Evolutionary conservation across 768 basidiomycete species (phyloP).

Genomic region (Kwoniella newhampshirensis): DNA sequence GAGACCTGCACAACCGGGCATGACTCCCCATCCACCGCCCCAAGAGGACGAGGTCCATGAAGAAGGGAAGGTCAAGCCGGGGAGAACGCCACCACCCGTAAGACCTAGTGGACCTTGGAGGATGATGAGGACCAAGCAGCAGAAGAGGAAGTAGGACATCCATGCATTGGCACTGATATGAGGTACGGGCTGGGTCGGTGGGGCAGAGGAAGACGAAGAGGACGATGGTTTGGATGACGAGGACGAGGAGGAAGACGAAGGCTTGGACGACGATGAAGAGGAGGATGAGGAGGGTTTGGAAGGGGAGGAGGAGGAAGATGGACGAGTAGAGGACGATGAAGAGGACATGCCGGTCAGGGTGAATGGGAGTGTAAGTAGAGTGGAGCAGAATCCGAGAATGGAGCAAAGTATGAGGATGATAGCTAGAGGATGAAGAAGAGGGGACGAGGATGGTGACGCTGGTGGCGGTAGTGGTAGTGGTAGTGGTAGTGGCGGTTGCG

Average conservation of each 20-base stretch:
- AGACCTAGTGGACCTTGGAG: conserved; percentile 48
- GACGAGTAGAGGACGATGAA: conserved; percentile 6
- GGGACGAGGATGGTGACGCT: background rate
- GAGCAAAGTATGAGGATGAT: conserved; percentile 13
- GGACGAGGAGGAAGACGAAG: conserved; percentile 9
- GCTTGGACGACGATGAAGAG: conserved; percentile 8
- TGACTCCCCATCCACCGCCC: conserved; percentile 17
- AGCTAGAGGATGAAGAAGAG: conserved; percentile 10
- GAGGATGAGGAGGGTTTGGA: conserved; percentile 9
- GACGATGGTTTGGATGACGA: conserved; percentile 19
- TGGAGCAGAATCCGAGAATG: conserved; percentile 16
- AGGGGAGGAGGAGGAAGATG: conserved; percentile 7
- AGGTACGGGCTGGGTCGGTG: conserved; percentile 29
- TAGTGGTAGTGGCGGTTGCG: no score
- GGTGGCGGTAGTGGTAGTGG: no score
- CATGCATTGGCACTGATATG: conserved; percentile 41
- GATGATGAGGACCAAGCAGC: conserved; percentile 46
- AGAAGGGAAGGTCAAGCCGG: conserved; percentile 7
- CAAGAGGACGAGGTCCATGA: conserved; percentile 1
- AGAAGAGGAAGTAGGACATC: conserved; percentile 49
- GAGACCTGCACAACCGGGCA: conserved; percentile 37
- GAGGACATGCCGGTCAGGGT: conserved; percentile 18
- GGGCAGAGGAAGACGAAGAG: conserved; percentile 24
- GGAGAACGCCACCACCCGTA: conserved; percentile 8
- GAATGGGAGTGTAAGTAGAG: conserved; percentile 11